Conservation (phyloP, 495 filamentous ascomycete species). For the Amorphotheca resinae region DNA sequence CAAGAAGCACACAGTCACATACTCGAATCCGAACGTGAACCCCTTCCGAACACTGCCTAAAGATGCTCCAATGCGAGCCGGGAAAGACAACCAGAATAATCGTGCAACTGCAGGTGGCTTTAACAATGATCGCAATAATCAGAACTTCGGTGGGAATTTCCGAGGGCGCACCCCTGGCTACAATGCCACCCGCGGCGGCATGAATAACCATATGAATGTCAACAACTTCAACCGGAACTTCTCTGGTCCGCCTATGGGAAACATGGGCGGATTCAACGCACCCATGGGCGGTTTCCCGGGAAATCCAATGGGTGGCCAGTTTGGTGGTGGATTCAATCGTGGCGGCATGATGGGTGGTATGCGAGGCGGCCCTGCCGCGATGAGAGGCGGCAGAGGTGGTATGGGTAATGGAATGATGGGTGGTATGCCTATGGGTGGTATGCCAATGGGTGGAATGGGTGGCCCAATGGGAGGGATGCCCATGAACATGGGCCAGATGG, state of each 20-base stretch:
- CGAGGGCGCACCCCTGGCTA: slow-evolving; percentile 23
- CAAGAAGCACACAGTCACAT: slow-evolving; percentile 62
- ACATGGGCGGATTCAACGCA: slow-evolving; percentile 41
- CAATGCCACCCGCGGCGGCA: slow-evolving; percentile 23
- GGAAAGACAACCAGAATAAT: slow-evolving; percentile 45
- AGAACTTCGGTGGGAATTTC: slow-evolving; percentile 27
- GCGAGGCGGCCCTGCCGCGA: slow-evolving; percentile 49
- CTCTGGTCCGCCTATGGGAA: slow-evolving; percentile 22
- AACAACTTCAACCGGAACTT: slow-evolving; percentile 24
- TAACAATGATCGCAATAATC: slow-evolving; percentile 23
- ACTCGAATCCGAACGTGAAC: slow-evolving; percentile 64
- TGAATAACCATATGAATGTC: slow-evolving; percentile 19
- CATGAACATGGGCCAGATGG: slow-evolving; percentile 48
- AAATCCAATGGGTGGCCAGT: slow-evolving; percentile 40
- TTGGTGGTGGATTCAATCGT: slow-evolving; percentile 40
- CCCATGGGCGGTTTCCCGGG: slow-evolving; percentile 54
- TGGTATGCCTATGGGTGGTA: slow-evolving; percentile 51
- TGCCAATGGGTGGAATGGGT: slow-evolving; percentile 30
- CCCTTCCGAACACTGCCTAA: slow-evolving; percentile 90
- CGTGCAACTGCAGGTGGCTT: slow-evolving; percentile 25
- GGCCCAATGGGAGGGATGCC: slow-evolving; percentile 37
- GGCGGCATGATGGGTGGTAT: slow-evolving; percentile 60
- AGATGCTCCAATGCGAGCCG: slow-evolving; percentile 67
- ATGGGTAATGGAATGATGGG: slow-evolving; percentile 53
- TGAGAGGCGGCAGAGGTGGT: slow-evolving; percentile 62